Evolutionary conservation across 2,329 filamentous ascomycete species (phyloP).

Genomic region (Cytospora piceae): DNA sequence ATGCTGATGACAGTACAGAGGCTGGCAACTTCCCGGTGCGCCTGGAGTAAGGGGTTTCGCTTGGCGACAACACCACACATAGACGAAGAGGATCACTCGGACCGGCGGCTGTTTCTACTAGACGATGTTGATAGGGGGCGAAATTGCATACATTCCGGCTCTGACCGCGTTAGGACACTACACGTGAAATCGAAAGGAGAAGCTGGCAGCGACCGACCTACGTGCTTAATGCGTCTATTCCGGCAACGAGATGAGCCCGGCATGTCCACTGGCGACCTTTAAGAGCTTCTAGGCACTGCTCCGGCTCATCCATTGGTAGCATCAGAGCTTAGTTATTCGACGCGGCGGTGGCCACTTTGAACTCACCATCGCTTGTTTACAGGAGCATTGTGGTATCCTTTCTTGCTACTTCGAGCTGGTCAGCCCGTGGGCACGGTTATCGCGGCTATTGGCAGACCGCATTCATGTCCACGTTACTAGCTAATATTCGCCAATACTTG

Average conservation of each 20-base stretch:
- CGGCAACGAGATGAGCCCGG: background rate
- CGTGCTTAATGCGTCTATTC: background rate
- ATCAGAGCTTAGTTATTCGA: background rate
- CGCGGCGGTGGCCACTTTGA: background rate
- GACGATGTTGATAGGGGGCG: slow-evolving; percentile 35
- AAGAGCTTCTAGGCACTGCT: background rate
- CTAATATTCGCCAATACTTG: background rate
- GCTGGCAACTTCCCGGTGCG: slow-evolving; percentile 70
- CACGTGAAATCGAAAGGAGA: background rate
- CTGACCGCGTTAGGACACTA: background rate
- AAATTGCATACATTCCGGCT: slow-evolving; percentile 27
- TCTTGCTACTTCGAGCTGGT: background rate
- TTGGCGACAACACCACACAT: slow-evolving; percentile 12
- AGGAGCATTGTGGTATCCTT: background rate
- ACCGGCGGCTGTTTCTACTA: slow-evolving; percentile 21
- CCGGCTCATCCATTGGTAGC: background rate
- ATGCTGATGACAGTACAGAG: slow-evolving; percentile 47
- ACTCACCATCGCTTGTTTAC: background rate
- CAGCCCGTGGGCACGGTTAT: background rate
- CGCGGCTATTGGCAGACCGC: background rate
- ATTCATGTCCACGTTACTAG: background rate
- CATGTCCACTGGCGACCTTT: background rate
- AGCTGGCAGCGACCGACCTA: background rate
- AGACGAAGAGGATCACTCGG: slow-evolving; percentile 27
- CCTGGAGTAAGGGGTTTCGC: slow-evolving; percentile 56